Evolutionary conservation across 1,284 basidiomycete genomes (phyloP).

Genomic region (Microbotryum scabiosae): DNA sequence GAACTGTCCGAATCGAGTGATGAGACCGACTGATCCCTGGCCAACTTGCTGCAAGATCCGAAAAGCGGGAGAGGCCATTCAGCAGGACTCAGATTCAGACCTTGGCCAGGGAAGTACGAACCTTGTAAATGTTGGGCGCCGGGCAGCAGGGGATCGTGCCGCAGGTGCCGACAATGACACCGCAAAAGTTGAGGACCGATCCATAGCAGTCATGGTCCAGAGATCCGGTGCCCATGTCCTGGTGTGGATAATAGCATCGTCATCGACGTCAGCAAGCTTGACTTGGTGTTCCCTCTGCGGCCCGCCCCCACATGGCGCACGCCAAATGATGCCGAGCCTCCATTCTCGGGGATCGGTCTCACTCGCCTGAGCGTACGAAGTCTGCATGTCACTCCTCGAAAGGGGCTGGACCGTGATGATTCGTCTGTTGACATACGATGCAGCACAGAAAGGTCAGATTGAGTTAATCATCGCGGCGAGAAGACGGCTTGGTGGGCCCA

Average conservation of each 20-base stretch:
- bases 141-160: conserved; percentile 62
- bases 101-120: neutral
- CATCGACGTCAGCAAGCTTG: conserved; percentile 43
- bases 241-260: too few species aligned
- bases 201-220: conserved; percentile 76
- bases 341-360: conserved; percentile 47
- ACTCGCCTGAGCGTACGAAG: conserved; percentile 80
- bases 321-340: conserved; percentile 43
- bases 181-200: conserved; percentile 57
- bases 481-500: too few species aligned
- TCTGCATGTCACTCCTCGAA: conserved; percentile 41
- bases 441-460: too few species aligned
- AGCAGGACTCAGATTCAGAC: neutral
- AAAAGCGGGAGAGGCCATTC: conserved; percentile 47
- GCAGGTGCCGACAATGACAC: conserved; percentile 40
- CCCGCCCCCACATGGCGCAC: conserved; percentile 15
- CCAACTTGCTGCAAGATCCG: conserved; percentile 44
- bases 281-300: neutral
- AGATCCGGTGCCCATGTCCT: too few species aligned
- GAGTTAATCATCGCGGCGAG: too few species aligned
- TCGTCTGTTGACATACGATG: neutral
- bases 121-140: conserved; percentile 54
- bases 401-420: conserved; percentile 24
- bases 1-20: conserved; percentile 58
- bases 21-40: conserved; percentile 73